Conservation (phyloP, 805 yeast genomes). For the Scheffersomyces lignosus region DNA sequence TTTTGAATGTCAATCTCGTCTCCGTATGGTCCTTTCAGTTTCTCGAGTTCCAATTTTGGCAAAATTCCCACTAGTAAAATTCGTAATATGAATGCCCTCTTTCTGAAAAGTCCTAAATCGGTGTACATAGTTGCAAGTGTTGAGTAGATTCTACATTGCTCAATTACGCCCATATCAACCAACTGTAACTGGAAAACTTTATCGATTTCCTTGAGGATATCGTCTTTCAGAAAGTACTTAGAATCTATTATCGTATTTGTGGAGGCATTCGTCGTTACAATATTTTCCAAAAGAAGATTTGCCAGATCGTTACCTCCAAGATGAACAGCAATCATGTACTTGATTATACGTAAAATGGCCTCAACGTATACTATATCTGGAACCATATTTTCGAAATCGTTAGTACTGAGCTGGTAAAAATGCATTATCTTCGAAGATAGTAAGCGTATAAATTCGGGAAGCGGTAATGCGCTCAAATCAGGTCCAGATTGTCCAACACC, state of each 20-base stretch:
- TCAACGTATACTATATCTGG: slow-evolving; percentile 83
- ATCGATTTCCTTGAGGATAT: slow-evolving; percentile 43
- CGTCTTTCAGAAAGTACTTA: slow-evolving; percentile 27
- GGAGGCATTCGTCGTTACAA: slow-evolving; percentile 41
- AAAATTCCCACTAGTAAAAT: slow-evolving; percentile 56
- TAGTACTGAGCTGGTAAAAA: slow-evolving; percentile 45
- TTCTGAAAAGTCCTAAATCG: slow-evolving; percentile 61
- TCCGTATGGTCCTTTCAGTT: slow-evolving; percentile 3
- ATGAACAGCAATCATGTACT: slow-evolving; percentile 55
- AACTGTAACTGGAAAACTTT: slow-evolving; percentile 36
- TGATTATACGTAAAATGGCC: slow-evolving; percentile 60
- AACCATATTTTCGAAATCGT: slow-evolving; percentile 67
- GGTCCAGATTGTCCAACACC: too few relatives aligned
- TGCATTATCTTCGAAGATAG: slow-evolving; percentile 26
- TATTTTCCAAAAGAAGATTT: slow-evolving; percentile 37
- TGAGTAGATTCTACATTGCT: slow-evolving; percentile 64
- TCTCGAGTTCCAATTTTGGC: slow-evolving; percentile 33
- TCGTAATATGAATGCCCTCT: slow-evolving; percentile 67
- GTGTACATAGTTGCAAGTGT: slow-evolving; percentile 66
- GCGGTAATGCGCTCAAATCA: slow-evolving; percentile 27
- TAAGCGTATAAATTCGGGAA: slow-evolving; percentile 34
- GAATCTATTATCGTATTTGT: slow-evolving; percentile 7
- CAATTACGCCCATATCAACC: slow-evolving; percentile 34
- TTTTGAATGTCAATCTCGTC: not conserved
- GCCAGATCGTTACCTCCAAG: slow-evolving; percentile 46